phyloP scores from a whole-genome alignment of 2,329 filamentous ascomycete genomes.

The Penicillium sp. region DNA sequence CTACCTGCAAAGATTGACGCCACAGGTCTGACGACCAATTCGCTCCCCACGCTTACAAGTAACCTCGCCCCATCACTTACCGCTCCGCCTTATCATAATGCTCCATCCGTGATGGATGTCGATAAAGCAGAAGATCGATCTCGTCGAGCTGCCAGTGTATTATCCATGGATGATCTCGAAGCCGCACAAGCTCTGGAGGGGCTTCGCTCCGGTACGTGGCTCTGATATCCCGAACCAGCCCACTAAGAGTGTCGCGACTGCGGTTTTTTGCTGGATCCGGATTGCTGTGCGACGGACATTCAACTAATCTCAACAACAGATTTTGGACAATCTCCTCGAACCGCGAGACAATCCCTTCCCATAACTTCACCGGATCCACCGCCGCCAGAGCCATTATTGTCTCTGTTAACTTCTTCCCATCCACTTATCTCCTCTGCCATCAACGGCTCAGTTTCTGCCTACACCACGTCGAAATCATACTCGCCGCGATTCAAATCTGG shows the following conservation, averaged over 20 bases:
- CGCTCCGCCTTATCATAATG: conserved; percentile 20
- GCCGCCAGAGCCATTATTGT: conserved; percentile 69
- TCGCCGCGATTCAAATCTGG: conserved; percentile 81
- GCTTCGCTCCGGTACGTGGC: conserved; percentile 57
- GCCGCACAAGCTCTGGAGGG: conserved; percentile 69
- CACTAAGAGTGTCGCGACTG: not conserved
- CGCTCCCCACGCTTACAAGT: conserved; percentile 8
- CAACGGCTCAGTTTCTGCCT: conserved; percentile 73
- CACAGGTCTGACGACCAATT: conserved; percentile 11
- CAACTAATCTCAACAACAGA: conserved; percentile 39
- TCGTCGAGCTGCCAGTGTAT: conserved; percentile 38
- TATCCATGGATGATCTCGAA: conserved; percentile 44
- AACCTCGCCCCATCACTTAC: not conserved
- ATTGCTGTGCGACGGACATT: not conserved
- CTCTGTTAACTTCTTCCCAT: conserved; percentile 78
- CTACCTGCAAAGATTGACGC: conserved; percentile 1
- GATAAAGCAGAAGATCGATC: conserved; percentile 30
- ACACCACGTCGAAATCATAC: conserved; percentile 79
- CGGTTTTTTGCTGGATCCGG: not conserved
- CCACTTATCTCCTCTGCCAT: conserved; percentile 78
- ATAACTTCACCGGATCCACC: conserved; percentile 32
- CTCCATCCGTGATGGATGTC: conserved; percentile 31
- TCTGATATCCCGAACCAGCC: not conserved
- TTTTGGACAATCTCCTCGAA: conserved; percentile 56
- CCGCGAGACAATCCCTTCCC: conserved; percentile 31